phyloP scores from a whole-genome alignment of 208 protist species.

The Naegleria lovaniensis region DNA sequence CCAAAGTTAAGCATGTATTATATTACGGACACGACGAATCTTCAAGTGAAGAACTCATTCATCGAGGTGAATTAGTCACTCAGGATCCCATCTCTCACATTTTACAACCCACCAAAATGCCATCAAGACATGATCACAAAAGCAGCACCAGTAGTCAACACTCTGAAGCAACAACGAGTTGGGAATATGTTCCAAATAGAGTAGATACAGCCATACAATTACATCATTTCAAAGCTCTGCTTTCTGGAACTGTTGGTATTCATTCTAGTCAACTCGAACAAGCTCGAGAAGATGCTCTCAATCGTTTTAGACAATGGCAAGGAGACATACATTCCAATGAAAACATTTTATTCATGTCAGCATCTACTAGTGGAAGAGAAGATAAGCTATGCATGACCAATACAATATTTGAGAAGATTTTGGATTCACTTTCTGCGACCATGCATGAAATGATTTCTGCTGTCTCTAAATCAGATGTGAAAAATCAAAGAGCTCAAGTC shows the following conservation, averaged over 20 bases:
- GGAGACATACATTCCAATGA: no score
- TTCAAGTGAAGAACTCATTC: no score
- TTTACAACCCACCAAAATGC: background rate
- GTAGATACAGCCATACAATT: background rate
- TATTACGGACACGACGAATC: conserved; percentile 6
- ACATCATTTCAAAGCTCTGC: background rate
- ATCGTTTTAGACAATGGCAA: no score
- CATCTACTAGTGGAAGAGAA: no score
- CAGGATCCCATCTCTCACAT: background rate
- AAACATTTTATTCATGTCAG: no score
- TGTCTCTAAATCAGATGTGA: background rate
- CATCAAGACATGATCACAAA: background rate
- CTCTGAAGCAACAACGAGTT: background rate
- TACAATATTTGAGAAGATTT: background rate
- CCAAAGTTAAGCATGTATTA: background rate
- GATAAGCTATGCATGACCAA: background rate
- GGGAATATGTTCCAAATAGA: background rate
- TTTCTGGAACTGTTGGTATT: background rate
- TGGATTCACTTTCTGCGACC: background rate
- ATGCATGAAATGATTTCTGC: no score
- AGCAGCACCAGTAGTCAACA: no score
- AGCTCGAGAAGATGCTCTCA: background rate
- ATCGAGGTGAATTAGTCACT: background rate
- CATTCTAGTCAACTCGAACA: background rate
- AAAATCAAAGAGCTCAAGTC: background rate